A percentile compares a stretch with the other conserved stretches of the same genome.
Conservation (phyloP, 2,329 filamentous ascomycete species). For the Fusarium armeniacum region DNA sequence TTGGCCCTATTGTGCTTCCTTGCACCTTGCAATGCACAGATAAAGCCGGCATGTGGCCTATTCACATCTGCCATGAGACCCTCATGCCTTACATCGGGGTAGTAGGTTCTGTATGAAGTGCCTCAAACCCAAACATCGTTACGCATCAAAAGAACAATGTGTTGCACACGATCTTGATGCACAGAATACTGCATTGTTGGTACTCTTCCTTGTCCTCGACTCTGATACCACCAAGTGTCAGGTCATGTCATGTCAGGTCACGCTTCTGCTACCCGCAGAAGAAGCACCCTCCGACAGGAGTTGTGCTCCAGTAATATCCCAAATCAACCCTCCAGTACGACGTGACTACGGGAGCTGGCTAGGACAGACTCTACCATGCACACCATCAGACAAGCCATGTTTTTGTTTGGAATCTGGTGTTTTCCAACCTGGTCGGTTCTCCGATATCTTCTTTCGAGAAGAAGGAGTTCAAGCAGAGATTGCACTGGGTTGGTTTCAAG, state of each 20-base stretch:
- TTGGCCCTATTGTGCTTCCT: conserved; percentile 20
- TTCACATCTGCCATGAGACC: conserved; percentile 30
- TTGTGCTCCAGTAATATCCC: conserved; percentile 41
- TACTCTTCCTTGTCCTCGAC: conserved; percentile 13
- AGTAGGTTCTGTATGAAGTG: conserved; percentile 14
- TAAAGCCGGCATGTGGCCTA: conserved; percentile 10
- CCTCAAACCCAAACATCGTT: conserved; percentile 10
- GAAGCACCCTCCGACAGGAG: conserved; percentile 41
- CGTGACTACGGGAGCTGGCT: conserved; percentile 28
- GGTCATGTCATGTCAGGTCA: conserved; percentile 52
- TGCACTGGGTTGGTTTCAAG: conserved; percentile 23
- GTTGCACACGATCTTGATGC: conserved; percentile 29
- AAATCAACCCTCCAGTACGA: conserved; percentile 45
- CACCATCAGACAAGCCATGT: conserved; percentile 22
- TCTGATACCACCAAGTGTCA: conserved; percentile 43
- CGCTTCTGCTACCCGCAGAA: conserved; percentile 41
- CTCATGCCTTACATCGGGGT: conserved; percentile 30
- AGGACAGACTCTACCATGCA: conserved; percentile 26
- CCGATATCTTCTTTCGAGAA: conserved; percentile 4
- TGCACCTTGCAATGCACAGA: conserved; percentile 15
- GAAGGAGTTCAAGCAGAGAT: conserved; percentile 22
- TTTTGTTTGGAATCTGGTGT: conserved; percentile 30
- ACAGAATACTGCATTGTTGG: conserved; percentile 10
- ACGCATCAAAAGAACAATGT: conserved; percentile 9
- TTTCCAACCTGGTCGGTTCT: conserved; percentile 16